phyloP scores from a whole-genome alignment of 2,329 filamentous ascomycete species.

The Cladosporium sp. region DNA sequence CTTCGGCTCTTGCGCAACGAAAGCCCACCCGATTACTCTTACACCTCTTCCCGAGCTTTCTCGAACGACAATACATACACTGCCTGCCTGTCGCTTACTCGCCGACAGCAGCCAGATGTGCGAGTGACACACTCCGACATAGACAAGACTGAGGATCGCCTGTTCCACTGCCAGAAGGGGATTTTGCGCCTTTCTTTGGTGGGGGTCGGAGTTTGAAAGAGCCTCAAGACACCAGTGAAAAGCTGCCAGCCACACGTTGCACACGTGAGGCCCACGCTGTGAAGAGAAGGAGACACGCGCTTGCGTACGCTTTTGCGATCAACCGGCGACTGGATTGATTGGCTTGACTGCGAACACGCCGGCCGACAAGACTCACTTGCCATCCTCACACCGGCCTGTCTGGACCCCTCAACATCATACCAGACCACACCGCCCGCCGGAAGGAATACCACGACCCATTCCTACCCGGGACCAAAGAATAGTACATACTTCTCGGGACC shows the following conservation, averaged over 20 bases:
- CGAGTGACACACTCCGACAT: not conserved
- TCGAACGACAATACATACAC: not conserved
- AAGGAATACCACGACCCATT: not conserved
- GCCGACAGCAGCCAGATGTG: not conserved
- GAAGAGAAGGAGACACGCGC: not conserved
- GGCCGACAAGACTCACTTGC: not conserved
- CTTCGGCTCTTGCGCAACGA: not conserved
- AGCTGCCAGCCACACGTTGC: not conserved
- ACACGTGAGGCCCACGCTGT: not conserved
- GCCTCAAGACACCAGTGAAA: not conserved
- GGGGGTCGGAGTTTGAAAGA: constrained; percentile 5
- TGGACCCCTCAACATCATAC: not conserved
- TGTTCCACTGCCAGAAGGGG: not conserved
- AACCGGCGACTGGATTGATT: not conserved
- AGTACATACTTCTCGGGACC: constrained; percentile 25
- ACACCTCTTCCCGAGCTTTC: not conserved
- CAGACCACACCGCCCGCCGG: constrained; percentile 4
- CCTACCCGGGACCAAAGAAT: not conserved
- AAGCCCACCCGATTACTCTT: not conserved
- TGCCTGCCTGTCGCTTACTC: not conserved
- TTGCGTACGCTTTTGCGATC: not conserved
- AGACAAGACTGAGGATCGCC: not conserved
- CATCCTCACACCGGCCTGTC: not conserved
- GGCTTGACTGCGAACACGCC: not conserved
- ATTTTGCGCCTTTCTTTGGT: constrained; percentile 15